Evolutionary conservation across 352 stramenopile species (phyloP), one percentile per base, ranked within the genome.

Genomic region (Pythium periplocum): DNA sequence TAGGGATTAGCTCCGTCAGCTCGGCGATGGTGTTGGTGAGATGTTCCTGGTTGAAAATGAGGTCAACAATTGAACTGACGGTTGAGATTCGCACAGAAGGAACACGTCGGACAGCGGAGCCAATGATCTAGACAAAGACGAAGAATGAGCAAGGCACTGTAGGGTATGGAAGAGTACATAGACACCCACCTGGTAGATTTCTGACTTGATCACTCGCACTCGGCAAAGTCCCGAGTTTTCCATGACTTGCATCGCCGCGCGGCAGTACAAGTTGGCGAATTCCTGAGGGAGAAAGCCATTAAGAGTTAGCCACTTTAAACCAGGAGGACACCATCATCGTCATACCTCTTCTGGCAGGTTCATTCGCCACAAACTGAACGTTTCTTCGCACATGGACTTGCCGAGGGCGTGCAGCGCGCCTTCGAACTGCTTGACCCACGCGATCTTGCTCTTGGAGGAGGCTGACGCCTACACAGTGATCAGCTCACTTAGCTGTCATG

Each of bases 291-390:
- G 17, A 26, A 26, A 26, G 17, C 17, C 17, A 26, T 26, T 26
- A 26, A 26, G 17, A 26, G 17, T 26, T 26, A 26, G 17, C 17
- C 17, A 26, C 17, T 26, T 26, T 0, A 26, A 26, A 26, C 17
- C 17, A 26, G 17, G 17, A 26, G 17, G 17, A 26, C 17, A 30
- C 4, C 10, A 30, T 40, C 9, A 26, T 4, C 35, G 2, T 49
- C 63, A 5, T 37, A 86, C 78, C 66, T 90, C 82, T 53, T 93
- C 82, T 1, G 82, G 82, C 4, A 87, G 59, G 26, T 87, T 89
- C 78, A 89, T 90, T 44, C 77, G 75, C 82, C 82, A 93, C 47
- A 93, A 69, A 12, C 61, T 56, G 42, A 90, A 90, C 2, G 72
- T 87, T 39, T 76, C 64, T 7, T 81, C 66, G 55, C 66, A 77